These are phyloP conservation scores for Geum urbanum DNA, from an alignment of 306 rosid genomes.

Conservation along the genomic window DNA sequence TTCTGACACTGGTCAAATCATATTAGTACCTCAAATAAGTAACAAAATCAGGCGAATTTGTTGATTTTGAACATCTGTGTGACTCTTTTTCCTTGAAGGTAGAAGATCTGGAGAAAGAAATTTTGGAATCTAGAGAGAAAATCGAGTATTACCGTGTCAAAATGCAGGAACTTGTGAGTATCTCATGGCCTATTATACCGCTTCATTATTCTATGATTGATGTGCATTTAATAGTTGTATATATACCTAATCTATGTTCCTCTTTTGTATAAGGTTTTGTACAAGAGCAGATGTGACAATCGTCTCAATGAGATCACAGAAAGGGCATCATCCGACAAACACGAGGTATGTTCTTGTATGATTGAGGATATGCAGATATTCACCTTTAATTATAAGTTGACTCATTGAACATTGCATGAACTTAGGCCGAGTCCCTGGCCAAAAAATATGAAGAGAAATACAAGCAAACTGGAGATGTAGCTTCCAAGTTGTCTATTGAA, in stretches of 20 bases:
- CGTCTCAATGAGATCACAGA: constrained; percentile 84
- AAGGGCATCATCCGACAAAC: constrained; percentile 70
- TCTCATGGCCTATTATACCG: constrained; percentile 8
- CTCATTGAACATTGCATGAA: constrained; percentile 16
- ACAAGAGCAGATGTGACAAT: constrained; percentile 98
- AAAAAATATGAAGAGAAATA: constrained; percentile 92
- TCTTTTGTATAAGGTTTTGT: constrained; percentile 59
- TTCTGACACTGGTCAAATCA: constrained; percentile 8
- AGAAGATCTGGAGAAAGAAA: constrained; percentile 86
- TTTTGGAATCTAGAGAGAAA: constrained; percentile 71
- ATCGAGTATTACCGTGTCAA: constrained; percentile 66
- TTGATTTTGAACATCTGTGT: constrained; percentile 1
- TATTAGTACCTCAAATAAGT: neutral
- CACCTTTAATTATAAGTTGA: constrained; percentile 14
- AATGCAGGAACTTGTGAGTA: constrained; percentile 98
- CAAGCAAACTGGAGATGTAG: constrained; percentile 84
- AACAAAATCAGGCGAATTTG: neutral
- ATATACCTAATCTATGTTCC: constrained; percentile 16
- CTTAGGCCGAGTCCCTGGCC: constrained; percentile 70
- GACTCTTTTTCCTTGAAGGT: constrained; percentile 54
- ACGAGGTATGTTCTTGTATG: constrained; percentile 60
- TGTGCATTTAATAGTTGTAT: constrained; percentile 14
- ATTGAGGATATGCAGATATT: constrained; percentile 26
- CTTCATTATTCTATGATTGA: constrained; percentile 25
- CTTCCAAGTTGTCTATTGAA: constrained; percentile 85